Conservation (phyloP, 2,329 filamentous ascomycete genomes). For the Colletotrichum gloeosporioides region DNA sequence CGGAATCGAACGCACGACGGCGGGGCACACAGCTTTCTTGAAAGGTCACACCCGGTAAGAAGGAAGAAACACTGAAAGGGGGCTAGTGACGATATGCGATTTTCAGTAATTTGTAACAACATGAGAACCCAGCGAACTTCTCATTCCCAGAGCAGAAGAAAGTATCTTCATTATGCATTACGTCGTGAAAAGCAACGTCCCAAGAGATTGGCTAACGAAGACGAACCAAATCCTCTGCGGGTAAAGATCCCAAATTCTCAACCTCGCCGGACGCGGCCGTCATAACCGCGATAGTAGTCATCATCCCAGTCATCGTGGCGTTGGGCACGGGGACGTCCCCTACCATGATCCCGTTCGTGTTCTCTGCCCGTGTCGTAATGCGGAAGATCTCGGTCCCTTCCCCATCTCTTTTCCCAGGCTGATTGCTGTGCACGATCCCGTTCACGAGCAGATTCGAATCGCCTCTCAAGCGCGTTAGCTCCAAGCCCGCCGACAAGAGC, state of each 20-base stretch:
- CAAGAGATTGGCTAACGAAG: background rate
- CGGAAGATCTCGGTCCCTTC: slow-evolving; percentile 30
- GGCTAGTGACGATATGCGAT: background rate
- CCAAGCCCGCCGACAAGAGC: slow-evolving; percentile 61
- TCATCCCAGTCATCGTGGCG: slow-evolving; percentile 31
- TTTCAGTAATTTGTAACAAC: background rate
- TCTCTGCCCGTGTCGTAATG: slow-evolving; percentile 27
- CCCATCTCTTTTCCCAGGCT: slow-evolving; percentile 38
- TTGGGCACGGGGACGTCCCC: slow-evolving; percentile 23
- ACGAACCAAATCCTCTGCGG: background rate
- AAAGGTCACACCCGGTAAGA: background rate
- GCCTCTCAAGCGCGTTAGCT: slow-evolving; percentile 55
- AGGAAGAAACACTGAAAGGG: background rate
- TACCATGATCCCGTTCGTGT: slow-evolving; percentile 17
- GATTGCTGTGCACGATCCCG: slow-evolving; percentile 35
- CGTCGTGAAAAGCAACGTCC: background rate
- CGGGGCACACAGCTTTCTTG: background rate
- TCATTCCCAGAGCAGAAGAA: background rate
- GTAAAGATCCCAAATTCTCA: slow-evolving; percentile 10
- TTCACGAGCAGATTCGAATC: slow-evolving; percentile 42
- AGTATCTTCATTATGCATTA: background rate
- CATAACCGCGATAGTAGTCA: background rate
- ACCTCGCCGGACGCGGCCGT: slow-evolving; percentile 9
- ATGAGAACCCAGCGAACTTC: background rate
- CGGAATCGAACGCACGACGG: background rate